Base-by-base conservation (phyloP, 2,329 filamentous ascomycete species). In the Aspergillus sojae region DNA sequence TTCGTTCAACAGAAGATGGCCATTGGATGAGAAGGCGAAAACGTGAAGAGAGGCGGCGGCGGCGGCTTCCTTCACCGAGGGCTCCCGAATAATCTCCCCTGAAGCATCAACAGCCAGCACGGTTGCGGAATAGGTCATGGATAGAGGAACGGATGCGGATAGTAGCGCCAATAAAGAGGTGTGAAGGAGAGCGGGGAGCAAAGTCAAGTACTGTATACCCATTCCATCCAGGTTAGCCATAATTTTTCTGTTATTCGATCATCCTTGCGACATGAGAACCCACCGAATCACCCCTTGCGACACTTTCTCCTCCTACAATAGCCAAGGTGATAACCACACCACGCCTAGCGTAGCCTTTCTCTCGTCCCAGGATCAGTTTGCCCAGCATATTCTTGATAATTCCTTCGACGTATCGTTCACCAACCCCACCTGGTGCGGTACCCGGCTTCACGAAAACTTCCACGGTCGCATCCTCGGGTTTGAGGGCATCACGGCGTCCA, bases 381-480 rank as follows among this genome's bases (percentile, higher is more conserved):
- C 72, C 70, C 45, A 82, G 66, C 53, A 80, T 70, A 50, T 69
- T 71, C 36, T 73, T 77, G 50, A 82, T 56, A 43, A 81, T 75
- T 4, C 74, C 88, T 80, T 97, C 94, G 28, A 96, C 87, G 78
- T 96, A 92, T 70, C 93, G 86, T 78, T 94, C 91, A 66, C 89
- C 86, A 21, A 91, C 90, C 89, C 93, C 91, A 82, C 91, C 93
- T 53, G 95, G 89, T 19, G 94, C 94, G 67, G 90, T 89, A 41
- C 91, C 90, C 56, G 94, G 94, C 76, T 95, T 88, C 68, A 99
- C 87, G 75, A 94, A 89, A 62, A 99, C 92, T 79, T 98, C 95
- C 68, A 99, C 84, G 57, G 90, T 88, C 32, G 94, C 93, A 81
- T 97, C 93, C 78, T 96, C 94, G 9, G 95, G 91, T 69, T 95